phyloP scores from a whole-genome alignment of 2,329 filamentous ascomycete species.

The Emergomyces africanus region DNA sequence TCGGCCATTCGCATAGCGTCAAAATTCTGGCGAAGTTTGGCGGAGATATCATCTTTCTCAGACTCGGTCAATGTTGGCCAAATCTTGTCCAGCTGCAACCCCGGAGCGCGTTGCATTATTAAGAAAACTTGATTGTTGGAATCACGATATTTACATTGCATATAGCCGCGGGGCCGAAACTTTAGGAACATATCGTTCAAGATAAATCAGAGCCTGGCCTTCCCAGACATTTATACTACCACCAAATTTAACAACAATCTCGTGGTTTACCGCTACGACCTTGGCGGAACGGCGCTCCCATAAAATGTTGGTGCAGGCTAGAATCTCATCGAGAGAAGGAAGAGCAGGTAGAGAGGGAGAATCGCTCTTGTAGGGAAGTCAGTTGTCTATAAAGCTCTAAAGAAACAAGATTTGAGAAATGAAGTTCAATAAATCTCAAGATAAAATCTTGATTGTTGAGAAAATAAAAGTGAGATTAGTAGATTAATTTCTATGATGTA shows the following conservation, averaged over 20 bases:
- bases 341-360: constrained; percentile 12
- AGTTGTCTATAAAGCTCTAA: too few relatives aligned
- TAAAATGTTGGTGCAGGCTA: constrained; percentile 16
- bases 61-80: constrained; percentile 15
- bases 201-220: constrained; percentile 15
- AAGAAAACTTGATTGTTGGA: constrained; percentile 13
- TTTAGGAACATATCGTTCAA: constrained; percentile 17
- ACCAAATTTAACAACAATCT: constrained; percentile 19
- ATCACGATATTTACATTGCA: constrained; percentile 19
- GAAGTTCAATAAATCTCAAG: too few relatives aligned
- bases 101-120: constrained; percentile 18
- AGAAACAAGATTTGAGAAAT: too few relatives aligned
- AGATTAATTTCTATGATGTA: too few relatives aligned
- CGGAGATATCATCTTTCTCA: constrained; percentile 18
- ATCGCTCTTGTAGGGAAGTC: constrained; percentile 15
- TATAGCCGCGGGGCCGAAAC: constrained; percentile 20
- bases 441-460: too few relatives aligned
- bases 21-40: constrained; percentile 15
- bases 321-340: constrained; percentile 17
- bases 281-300: constrained; percentile 14
- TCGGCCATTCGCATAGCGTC: constrained; percentile 12
- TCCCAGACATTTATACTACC: constrained; percentile 2
- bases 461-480: too few relatives aligned
- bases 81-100: constrained; percentile 10
- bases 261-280: constrained; percentile 16